Conservation (phyloP, 805 yeast species). For the Starmerella potacharoeniae region DNA sequence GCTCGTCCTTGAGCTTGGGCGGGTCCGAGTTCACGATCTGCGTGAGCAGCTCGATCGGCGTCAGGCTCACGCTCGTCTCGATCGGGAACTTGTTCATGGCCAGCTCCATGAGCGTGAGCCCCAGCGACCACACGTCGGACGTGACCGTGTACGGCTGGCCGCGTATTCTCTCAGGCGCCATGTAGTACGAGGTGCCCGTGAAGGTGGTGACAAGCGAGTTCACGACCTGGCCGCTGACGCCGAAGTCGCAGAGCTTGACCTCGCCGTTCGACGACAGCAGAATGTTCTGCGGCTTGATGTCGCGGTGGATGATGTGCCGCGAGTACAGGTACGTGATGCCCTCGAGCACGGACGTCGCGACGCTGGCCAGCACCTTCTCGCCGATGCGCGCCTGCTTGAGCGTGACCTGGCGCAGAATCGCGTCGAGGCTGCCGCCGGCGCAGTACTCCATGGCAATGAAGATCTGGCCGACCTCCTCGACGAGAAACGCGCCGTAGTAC, state of each 20-base stretch:
- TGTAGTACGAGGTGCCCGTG: constrained; percentile 93
- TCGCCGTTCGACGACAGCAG: constrained; percentile 63
- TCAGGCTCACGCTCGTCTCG: constrained; percentile 43
- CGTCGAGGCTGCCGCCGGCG: constrained; percentile 86
- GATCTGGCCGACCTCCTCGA: constrained; percentile 64
- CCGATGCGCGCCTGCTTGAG: constrained; percentile 75
- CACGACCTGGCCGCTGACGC: constrained; percentile 94
- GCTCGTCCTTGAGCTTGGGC: constrained; percentile 70
- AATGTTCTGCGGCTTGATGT: constrained; percentile 92
- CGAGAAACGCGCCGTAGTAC: constrained; percentile 85
- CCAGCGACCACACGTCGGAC: constrained; percentile 94
- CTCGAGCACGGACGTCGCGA: constrained; percentile 72
- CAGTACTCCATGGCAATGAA: constrained; percentile 96
- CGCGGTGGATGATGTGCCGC: constrained; percentile 82
- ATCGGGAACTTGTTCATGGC: constrained; percentile 89
- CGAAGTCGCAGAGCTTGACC: constrained; percentile 91
- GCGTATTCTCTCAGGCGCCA: constrained; percentile 97
- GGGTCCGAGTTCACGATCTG: constrained; percentile 66
- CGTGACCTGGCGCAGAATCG: constrained; percentile 70
- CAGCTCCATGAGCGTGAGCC: constrained; percentile 82
- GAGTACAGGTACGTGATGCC: constrained; percentile 85
- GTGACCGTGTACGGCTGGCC: constrained; percentile 93
- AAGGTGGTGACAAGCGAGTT: constrained; percentile 91
- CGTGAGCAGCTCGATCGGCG: constrained; percentile 77
- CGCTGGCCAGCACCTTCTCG: constrained; percentile 82